Conservation (phyloP, 108 stramenopile species). For the Hondaea fermentalgiana region DNA sequence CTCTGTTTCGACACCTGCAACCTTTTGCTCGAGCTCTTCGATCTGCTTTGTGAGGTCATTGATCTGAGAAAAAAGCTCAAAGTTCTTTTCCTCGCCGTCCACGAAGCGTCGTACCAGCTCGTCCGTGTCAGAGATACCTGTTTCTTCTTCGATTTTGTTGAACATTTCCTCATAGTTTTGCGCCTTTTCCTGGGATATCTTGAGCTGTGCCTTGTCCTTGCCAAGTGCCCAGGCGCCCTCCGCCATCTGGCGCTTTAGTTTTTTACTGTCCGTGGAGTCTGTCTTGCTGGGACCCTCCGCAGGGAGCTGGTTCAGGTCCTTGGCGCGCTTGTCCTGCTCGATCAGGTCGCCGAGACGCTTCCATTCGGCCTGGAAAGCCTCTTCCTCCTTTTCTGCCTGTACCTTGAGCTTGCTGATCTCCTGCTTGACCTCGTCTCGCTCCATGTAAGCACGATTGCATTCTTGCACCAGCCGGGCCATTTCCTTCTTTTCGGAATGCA, state of each 20-base stretch:
- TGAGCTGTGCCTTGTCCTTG: slow-evolving; percentile 10
- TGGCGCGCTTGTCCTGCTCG: slow-evolving; percentile 31
- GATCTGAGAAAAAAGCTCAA: slow-evolving; percentile 51
- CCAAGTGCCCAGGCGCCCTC: background rate
- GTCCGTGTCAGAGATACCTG: slow-evolving; percentile 39
- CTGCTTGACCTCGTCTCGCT: slow-evolving; percentile 42
- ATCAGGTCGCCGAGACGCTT: slow-evolving; percentile 42
- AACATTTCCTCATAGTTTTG: slow-evolving; percentile 30
- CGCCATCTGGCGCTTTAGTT: background rate
- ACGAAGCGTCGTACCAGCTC: slow-evolving; percentile 51
- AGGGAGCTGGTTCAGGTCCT: slow-evolving; percentile 17
- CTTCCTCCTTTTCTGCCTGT: slow-evolving; percentile 44
- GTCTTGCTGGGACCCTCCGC: background rate
- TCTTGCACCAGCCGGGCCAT: slow-evolving; percentile 53
- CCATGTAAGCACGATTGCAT: slow-evolving; percentile 46
- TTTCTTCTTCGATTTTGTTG: slow-evolving; percentile 41
- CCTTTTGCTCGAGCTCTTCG: slow-evolving; percentile 43
- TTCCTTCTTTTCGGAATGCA: slow-evolving; percentile 53
- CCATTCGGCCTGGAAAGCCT: slow-evolving; percentile 48
- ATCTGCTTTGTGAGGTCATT: slow-evolving; percentile 54
- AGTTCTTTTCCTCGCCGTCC: slow-evolving; percentile 55
- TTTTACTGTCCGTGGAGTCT: background rate
- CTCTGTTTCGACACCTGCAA: slow-evolving; percentile 41
- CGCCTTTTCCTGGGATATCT: slow-evolving; percentile 32
- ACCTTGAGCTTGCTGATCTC: slow-evolving; percentile 39